These are phyloP conservation scores for Hemileia vastatrix DNA, from an alignment of 1,284 basidiomycete species.

Conservation along the genomic window DNA sequence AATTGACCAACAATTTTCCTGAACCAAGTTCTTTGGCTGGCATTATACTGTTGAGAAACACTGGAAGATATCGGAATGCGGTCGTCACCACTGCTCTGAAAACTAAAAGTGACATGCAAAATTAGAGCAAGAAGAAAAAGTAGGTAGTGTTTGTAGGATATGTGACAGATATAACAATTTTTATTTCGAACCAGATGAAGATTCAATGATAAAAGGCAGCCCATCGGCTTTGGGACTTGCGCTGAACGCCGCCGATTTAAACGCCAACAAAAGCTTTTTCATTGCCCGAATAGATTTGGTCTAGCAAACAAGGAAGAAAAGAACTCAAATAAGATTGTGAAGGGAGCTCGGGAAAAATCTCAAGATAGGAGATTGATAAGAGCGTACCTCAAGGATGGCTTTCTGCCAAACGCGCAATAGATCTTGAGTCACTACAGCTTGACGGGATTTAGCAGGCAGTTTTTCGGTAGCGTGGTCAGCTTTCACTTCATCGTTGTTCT, in stretches of 20 bases:
- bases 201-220: conserved; percentile 71
- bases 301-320: background rate
- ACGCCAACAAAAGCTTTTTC: conserved; percentile 73
- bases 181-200: conserved; percentile 57
- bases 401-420: conserved; percentile 78
- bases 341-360: background rate
- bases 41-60: conserved; percentile 75
- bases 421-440: conserved; percentile 57
- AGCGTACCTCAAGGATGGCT: conserved; percentile 67
- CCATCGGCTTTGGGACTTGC: conserved; percentile 51
- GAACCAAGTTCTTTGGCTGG: conserved; percentile 72
- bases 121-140: background rate
- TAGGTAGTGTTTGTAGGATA: background rate
- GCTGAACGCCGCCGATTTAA: conserved; percentile 75
- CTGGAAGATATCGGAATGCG: conserved; percentile 77
- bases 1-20: conserved; percentile 64
- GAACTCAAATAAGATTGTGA: background rate
- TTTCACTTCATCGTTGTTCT: conserved; percentile 40
- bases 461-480: conserved; percentile 40
- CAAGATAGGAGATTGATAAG: background rate
- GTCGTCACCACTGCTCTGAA: conserved; percentile 88
- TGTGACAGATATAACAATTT: too few species aligned
- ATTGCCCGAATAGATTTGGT: conserved; percentile 68
- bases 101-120: conserved; percentile 49
- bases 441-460: conserved; percentile 51